Percentiles rank a stretch among this genome's conserved stretches.
Conservation (phyloP, 805 yeast genomes). For the Metschnikowia continentalis region DNA sequence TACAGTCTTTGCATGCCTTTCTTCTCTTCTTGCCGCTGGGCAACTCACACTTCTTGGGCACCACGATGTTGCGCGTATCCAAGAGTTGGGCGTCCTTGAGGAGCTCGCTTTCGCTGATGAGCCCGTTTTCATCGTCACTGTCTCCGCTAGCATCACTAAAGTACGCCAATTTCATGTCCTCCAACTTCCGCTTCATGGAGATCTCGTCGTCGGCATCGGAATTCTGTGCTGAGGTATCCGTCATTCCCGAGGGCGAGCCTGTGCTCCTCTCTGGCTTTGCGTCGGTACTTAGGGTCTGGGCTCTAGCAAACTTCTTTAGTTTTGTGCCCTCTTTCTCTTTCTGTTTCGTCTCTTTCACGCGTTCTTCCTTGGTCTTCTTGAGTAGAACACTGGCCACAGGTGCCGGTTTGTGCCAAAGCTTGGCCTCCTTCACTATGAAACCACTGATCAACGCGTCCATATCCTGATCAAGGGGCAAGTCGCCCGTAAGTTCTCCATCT, state of each 20-base stretch:
- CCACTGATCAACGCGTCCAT: constrained; percentile 67
- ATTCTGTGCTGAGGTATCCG: constrained; percentile 43
- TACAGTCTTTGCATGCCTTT: constrained; percentile 96
- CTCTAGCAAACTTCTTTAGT: constrained; percentile 16
- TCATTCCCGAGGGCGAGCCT: constrained; percentile 27
- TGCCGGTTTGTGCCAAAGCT: constrained; percentile 54
- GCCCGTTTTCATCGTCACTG: constrained; percentile 53
- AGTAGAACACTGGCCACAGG: constrained; percentile 29
- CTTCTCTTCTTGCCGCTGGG: constrained; percentile 60
- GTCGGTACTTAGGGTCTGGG: background rate
- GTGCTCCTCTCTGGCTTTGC: background rate
- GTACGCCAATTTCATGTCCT: constrained; percentile 47
- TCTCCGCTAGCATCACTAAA: constrained; percentile 51
- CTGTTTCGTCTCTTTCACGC: background rate
- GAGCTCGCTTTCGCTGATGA: constrained; percentile 42
- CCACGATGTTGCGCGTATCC: constrained; percentile 35
- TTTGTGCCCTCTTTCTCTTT: constrained; percentile 4
- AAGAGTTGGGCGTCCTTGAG: constrained; percentile 26
- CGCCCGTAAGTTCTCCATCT: constrained; percentile 50
- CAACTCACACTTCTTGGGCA: constrained; percentile 57
- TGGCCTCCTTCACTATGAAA: constrained; percentile 43
- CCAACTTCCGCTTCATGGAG: constrained; percentile 41
- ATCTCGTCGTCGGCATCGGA: constrained; percentile 38
- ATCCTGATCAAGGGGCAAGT: constrained; percentile 46
- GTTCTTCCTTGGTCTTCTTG: constrained; percentile 21